Base-by-base conservation (phyloP, 345 rosid genomes). In the Pistacia integerrima region DNA sequence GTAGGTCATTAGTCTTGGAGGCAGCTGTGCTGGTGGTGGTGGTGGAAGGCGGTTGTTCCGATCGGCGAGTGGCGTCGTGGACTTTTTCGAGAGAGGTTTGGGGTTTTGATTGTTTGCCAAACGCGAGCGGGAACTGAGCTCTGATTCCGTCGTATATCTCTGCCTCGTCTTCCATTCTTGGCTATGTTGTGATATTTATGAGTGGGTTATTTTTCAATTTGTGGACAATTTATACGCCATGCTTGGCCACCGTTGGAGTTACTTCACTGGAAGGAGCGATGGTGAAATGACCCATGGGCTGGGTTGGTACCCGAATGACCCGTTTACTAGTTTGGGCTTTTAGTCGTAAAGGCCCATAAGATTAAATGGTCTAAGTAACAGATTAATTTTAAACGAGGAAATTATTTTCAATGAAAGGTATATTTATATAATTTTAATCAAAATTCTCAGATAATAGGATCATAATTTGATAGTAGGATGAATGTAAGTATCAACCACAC, bases 31-130 rank as follows among this genome's bases (percentile, higher is more conserved):
- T 6, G 5, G 41, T 38, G 5, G 41, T 38, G 41, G 41, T 38
- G 7, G 41, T 4, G 41, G 41, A 38, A 38, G 41, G 41, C 41
- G 41, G 41, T 6, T 4, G 41, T 38, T 38, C 41, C 0, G 78
- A 7, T 38, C 91, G 91, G 75, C 90, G 92, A 22, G 89, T 89
- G 73, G 92, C 18, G 82, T 73, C 80, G 80, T 89, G 92, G 81
- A 89, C 60, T 61, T 72, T 79, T 49, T 87, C 89, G 11, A 87
- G 89, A 67, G 90, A 63, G 11, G 85, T 82, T 72, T 82, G 92
- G 49, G 90, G 46, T 73, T 81, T 84, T 54, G 88, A 64, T 54
- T 87, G 89, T 67, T 89, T 89, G 76, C 92, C 92, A 68, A 89
- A 89, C 52, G 87, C 5, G 35, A 85, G 79, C 63, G 92, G 92